A percentile compares a stretch with the other conserved stretches of the same genome.
Evolutionary conservation across 2,329 filamentous ascomycete genomes (phyloP).

Genomic region (Colletotrichum cuscutae): DNA sequence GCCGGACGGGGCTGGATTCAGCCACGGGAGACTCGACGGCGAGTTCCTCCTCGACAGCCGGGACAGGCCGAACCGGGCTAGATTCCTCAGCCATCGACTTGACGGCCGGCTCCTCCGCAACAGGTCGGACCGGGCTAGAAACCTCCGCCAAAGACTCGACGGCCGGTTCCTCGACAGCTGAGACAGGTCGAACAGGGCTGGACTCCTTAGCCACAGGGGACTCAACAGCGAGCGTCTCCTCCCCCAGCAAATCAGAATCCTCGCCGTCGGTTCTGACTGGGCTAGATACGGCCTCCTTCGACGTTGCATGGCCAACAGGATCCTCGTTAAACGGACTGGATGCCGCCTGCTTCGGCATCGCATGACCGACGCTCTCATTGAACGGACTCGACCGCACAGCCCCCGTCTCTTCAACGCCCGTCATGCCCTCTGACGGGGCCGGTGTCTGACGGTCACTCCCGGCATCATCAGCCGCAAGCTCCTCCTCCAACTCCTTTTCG

Average conservation of each 20-base stretch:
- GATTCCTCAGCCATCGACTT: too few relatives aligned
- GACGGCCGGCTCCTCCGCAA: neutral
- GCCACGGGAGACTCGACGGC: too few relatives aligned
- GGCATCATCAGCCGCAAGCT: neutral
- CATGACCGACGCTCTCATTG: neutral
- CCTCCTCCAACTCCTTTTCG: constrained; percentile 26
- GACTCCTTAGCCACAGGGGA: neutral
- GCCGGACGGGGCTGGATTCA: too few relatives aligned
- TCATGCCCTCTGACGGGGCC: neutral
- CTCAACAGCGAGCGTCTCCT: neutral
- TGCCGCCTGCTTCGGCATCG: neutral
- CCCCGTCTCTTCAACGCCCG: neutral
- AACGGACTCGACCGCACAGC: neutral
- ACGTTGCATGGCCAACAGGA: neutral
- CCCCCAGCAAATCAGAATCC: neutral
- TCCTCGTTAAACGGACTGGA: neutral
- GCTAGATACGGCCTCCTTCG: neutral
- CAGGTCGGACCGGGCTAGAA: neutral
- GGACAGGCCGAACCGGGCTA: too few relatives aligned
- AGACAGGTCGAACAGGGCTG: neutral
- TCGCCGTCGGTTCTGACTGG: neutral
- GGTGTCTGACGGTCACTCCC: neutral
- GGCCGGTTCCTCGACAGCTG: neutral
- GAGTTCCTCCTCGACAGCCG: too few relatives aligned
- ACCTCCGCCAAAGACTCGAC: neutral